Evolutionary conservation across 139 green algal genomes (phyloP), one percentile per base, ranked within the genome.

Genomic region (Choricystis sp.): DNA sequence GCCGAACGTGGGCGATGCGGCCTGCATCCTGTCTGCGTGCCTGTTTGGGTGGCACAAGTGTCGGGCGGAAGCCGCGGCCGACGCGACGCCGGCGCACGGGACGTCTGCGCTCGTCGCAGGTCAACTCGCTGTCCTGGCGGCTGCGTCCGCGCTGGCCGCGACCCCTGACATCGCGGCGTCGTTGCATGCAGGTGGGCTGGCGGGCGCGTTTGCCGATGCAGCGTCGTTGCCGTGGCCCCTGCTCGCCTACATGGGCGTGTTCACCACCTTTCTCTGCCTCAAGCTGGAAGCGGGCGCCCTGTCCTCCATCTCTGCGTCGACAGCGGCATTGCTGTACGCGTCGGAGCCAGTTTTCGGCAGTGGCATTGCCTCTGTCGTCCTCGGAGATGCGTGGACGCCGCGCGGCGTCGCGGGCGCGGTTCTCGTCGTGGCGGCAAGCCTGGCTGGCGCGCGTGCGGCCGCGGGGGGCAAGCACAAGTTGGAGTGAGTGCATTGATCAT

Each of bases 301-400:
- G 64, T 67, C 71, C 24, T 57, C 70, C 30, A 68, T 76, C n/a
- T 66, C 63, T 19, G 71, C 81, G 21, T 31, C 71, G 26, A 24
- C 76, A 30, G 81, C 81, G 1, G 80, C 79, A 24, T 52, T 88
- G 21, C 80, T 86, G 20, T 88, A 88, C 74, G 77, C 74, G 0
- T 29, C 76, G 14, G 81, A 88, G 70, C 79, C 79, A 24, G 29
- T 88, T 30, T 88, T 72, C 73, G 80, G 80, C 24, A 72, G 78
- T 1, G 65, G 27, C 2, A 76, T 85, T 49, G 80, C 80, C 21
- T 87, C 66, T 59, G 19, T 73, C 23, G 29, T 87, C 19, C 69
- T 85, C 26, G 71, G 69, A n/a, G 80, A 87, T 59, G 69, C 72
- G 19, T 81, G 75, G 75, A 71, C 68, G 22, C 14, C 64, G 19